Evolutionary conservation across 192 early-diverging fungal genomes (phyloP).

Genomic region (Coemansia javaensis): DNA sequence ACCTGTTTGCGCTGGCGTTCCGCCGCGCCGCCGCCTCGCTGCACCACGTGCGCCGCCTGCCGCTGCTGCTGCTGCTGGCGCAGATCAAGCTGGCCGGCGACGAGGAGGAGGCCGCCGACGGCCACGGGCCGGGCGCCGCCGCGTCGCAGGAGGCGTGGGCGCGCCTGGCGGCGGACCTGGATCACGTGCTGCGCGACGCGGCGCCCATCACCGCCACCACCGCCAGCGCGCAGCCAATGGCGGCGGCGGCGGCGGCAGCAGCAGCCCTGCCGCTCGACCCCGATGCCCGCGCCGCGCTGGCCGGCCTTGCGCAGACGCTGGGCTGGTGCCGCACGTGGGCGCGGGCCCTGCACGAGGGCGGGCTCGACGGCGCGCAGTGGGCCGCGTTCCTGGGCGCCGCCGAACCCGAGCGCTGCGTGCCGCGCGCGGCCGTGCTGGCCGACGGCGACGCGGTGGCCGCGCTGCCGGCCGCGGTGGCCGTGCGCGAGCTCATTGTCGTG

Average conservation of each 20-base stretch:
- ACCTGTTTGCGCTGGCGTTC: slow-evolving; percentile 81
- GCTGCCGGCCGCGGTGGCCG: slow-evolving; percentile 47
- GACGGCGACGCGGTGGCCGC: slow-evolving; percentile 8
- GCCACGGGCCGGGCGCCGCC: neutral
- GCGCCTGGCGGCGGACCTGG: slow-evolving; percentile 35
- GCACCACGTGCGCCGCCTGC: slow-evolving; percentile 87
- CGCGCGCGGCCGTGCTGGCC: slow-evolving; percentile 10
- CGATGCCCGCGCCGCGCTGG: slow-evolving; percentile 12
- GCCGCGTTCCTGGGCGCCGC: slow-evolving; percentile 6
- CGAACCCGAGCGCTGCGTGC: slow-evolving; percentile 32
- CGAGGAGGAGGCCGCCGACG: slow-evolving; percentile 28
- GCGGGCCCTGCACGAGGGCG: slow-evolving; percentile 1
- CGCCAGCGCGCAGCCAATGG: too few relatives aligned
- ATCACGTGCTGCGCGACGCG: slow-evolving; percentile 35
- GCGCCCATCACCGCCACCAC: too few relatives aligned
- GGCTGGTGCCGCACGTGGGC: slow-evolving; percentile 44
- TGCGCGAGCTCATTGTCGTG: slow-evolving; percentile 76
- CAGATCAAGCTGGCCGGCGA: slow-evolving; percentile 74
- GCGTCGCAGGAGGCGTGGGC: slow-evolving; percentile 38
- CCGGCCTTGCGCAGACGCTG: slow-evolving; percentile 16
- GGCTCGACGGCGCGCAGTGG: slow-evolving; percentile 6
- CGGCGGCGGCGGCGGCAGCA: slow-evolving; percentile 1
- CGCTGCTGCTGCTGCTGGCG: slow-evolving; percentile 79
- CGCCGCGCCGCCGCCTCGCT: slow-evolving; percentile 75
- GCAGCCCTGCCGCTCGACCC: slow-evolving; percentile 20